phyloP scores from a whole-genome alignment of 176 grass and related monocot genomes.

The Juncus inflexus region DNA sequence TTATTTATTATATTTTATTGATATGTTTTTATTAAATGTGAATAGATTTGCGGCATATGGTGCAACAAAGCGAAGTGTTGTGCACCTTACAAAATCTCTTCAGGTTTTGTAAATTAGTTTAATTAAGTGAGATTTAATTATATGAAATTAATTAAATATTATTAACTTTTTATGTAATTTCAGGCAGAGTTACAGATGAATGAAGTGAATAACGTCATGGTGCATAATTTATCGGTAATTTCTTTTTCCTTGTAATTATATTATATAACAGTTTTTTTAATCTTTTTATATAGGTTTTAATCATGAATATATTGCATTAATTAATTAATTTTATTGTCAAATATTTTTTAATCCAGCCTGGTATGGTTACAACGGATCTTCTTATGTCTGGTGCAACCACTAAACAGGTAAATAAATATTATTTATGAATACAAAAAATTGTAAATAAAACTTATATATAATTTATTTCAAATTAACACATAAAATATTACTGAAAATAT shows the following conservation, averaged over 20 bases:
- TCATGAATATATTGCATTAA: not conserved
- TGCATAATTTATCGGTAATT: conserved; percentile 90
- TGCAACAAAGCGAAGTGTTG: conserved; percentile 88
- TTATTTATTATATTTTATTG: conserved; percentile 13
- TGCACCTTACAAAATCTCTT: conserved; percentile 92
- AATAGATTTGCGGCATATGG: conserved; percentile 93
- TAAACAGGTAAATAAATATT: conserved; percentile 60
- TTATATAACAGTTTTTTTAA: not conserved
- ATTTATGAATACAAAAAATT: not conserved
- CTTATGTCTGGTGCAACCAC: conserved; percentile 98
- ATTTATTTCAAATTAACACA: not conserved
- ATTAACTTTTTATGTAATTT: conserved; percentile 10
- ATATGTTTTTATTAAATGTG: not conserved
- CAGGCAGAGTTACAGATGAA: conserved; percentile 99
- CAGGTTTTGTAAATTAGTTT: conserved; percentile 47
- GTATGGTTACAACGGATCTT: conserved; percentile 98
- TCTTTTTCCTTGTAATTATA: not conserved
- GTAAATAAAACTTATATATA: no score
- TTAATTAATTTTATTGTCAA: conserved; percentile 8
- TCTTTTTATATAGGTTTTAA: not conserved
- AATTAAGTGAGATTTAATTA: not conserved
- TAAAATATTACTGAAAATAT: conserved; percentile 19
- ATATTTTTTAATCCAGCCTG: conserved; percentile 65
- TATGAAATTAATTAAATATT: not conserved
- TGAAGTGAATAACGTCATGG: conserved; percentile 97